Evolutionary conservation across 164 flowering plant genomes (phyloP), one percentile per base, ranked within the genome.

Genomic region (Warburgia ugandensis): DNA sequence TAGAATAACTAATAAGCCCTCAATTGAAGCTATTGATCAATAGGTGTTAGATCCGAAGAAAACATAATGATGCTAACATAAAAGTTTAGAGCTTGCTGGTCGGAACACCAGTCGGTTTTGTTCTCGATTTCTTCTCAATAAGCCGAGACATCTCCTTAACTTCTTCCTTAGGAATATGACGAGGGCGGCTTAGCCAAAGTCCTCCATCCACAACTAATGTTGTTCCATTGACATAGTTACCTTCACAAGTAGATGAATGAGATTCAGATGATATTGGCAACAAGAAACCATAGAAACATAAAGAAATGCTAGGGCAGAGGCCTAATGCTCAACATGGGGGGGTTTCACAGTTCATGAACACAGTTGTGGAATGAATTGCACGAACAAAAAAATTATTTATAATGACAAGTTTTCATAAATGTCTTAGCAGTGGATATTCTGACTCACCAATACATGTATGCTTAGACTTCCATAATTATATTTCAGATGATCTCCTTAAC

Each of bases 181-280:
- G 83, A 7, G 84, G 84, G 36, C 54, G 65, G 68, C 84, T 80
- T 61, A 83, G 55, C 86, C 86, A 83, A 11, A 69, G 72, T 40
- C 90, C 86, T 58, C 90, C 90, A 64, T 83, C 90, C 14, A 74
- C 84, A 1, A 64, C 40, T 14, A 83, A 50, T 17, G 72, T 68
- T 6, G 73, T 65, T 25, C 90, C 90, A 54, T 83, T 80, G 17
- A 83, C 42, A 29, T 50, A 80, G 63, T 83, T 83, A 30, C 90
- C 90, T 78, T 20, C 31, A 41, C 14, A 31, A 32, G 33, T 32
- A 37, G 42, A 26, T n/a, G 26, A 51, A 38, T 38, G 17, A 29
- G 22, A 17, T 30, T 19, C 27, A 48, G 22, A 19, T 48, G 51
- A 25, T 16, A 20, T 27, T 17, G 36, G 5, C 51, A 19, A 13